A percentile compares a stretch with the other conserved stretches of the same genome.
Conservation (phyloP, 1,284 basidiomycete genomes). For the Ustilago xerochloae region DNA sequence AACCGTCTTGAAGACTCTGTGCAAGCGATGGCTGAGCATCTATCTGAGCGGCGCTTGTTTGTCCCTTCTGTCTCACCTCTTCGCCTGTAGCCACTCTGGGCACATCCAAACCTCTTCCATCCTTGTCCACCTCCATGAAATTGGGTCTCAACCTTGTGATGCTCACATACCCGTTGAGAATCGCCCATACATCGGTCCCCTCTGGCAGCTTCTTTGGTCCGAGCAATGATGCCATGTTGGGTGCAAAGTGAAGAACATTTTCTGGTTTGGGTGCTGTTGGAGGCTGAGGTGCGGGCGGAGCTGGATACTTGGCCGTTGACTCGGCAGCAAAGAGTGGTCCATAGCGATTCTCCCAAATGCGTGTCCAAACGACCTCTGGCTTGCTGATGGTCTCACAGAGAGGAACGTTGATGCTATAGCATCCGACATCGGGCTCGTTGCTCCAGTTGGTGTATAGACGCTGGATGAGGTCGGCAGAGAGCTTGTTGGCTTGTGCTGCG, state of each 20-base stretch:
- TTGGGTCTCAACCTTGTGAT: constrained; percentile 56
- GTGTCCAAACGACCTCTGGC: constrained; percentile 61
- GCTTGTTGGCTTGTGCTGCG: constrained; percentile 35
- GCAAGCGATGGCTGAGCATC: neutral
- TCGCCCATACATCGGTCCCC: constrained; percentile 64
- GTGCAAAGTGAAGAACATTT: constrained; percentile 55
- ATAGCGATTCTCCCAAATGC: constrained; percentile 60
- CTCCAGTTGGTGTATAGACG: constrained; percentile 58
- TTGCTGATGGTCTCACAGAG: constrained; percentile 55
- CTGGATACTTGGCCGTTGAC: constrained; percentile 16
- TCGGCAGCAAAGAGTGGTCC: constrained; percentile 46
- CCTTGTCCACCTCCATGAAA: constrained; percentile 47
- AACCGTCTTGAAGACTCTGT: constrained; percentile 20
- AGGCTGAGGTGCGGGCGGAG: constrained; percentile 29
- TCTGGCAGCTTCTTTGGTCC: constrained; percentile 40
- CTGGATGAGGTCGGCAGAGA: constrained; percentile 47
- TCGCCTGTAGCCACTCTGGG: neutral
- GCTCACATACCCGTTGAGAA: constrained; percentile 59
- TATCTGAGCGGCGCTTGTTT: neutral
- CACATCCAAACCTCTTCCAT: constrained; percentile 37
- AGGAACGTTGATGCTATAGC: constrained; percentile 65
- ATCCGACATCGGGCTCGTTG: constrained; percentile 45
- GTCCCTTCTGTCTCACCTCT: neutral
- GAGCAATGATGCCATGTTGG: constrained; percentile 58
- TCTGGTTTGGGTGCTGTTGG: constrained; percentile 45